Percentiles rank a stretch among this genome's conserved stretches.
Conservation (phyloP, 495 filamentous ascomycete genomes). For the Durotheca rogersii region DNA sequence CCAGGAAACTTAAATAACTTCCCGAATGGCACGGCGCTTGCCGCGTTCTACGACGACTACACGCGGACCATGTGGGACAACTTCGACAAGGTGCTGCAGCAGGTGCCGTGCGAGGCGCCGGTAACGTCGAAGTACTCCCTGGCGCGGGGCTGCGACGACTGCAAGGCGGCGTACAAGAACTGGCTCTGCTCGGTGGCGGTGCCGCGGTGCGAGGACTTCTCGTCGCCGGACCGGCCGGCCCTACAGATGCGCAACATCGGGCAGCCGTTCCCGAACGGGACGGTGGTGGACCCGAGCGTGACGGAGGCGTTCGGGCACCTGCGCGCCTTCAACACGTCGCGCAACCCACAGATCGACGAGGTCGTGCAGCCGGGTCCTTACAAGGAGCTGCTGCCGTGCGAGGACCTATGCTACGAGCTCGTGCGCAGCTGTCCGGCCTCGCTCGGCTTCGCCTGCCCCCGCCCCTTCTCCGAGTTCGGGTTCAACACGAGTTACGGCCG, state of each 20-base stretch:
- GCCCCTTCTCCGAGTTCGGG: conserved; percentile 44
- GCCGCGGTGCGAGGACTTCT: conserved; percentile 85
- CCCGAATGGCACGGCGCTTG: conserved; percentile 51
- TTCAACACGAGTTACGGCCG: conserved; percentile 68
- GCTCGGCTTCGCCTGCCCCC: conserved; percentile 77
- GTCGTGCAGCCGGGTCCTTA: conserved; percentile 81
- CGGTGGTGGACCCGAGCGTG: conserved; percentile 41
- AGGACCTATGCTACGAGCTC: conserved; percentile 78
- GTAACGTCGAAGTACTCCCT: conserved; percentile 73
- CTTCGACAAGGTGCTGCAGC: conserved; percentile 77
- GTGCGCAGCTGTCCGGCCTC: conserved; percentile 80
- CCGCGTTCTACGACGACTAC: conserved; percentile 67
- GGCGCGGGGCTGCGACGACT: conserved; percentile 70
- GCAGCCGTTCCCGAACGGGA: conserved; percentile 68
- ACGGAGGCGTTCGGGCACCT: conserved; percentile 24
- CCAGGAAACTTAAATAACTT: conserved; percentile 69
- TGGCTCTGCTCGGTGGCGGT: conserved; percentile 96
- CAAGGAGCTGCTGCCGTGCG: conserved; percentile 86
- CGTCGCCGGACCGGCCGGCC: conserved; percentile 46
- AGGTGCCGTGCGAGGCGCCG: conserved; percentile 79
- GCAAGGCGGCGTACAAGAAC: conserved; percentile 75
- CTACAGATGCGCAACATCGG: conserved; percentile 69
- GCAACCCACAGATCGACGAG: conserved; percentile 71
- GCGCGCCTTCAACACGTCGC: conserved; percentile 51
- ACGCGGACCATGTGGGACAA: conserved; percentile 62